Base-by-base conservation (phyloP, 2,329 filamentous ascomycete species). In the Beauveria rudraprayagi region DNA sequence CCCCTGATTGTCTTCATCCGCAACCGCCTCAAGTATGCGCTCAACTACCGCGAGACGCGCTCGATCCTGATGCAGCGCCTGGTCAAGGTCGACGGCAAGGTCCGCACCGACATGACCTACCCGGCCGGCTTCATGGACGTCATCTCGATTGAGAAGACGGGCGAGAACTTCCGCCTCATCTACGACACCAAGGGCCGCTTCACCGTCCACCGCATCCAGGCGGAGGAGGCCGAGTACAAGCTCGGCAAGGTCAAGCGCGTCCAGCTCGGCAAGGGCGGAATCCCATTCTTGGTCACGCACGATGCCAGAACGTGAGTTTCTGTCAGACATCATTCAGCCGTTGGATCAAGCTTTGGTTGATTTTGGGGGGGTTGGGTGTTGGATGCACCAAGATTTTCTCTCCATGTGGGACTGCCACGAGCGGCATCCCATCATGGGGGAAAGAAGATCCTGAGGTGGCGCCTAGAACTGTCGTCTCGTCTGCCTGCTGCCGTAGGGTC, bases 251-350 rank as follows among this genome's bases (percentile, higher is more conserved):
- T 99, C 84, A 97, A 97, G 91, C 90, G 93, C 76, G 94, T 99
- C 67, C 94, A 99, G 86, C 87, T 99, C 74, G 94, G 94, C 85
- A 93, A 92, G 82, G 95, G 94, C 83, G 94, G 92, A 85, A 96
- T 99, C 88, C 94, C 94, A 95, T 99, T 96, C 92, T 97, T 97
- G 92, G 94, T 99, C 91, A 99, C 94, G 92, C 94, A 99, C 91
- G 94, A 99, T 94, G 94, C 94, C 83, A 90, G 94, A 92, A 99
- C 94, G 93, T 99, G 85, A 96, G 93, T 97, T 62, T 89, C 86
- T 89, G 82, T 86, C 83, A 85, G 82, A 90, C 89, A 91, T 97
- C 92, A 94, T 92, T 97, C 93, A 97, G 93, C 88, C 93, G 93
- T 97, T 97, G 93, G 91, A 93, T 91, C 91, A 95, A 94, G 90